Percentiles rank a stretch among this genome's conserved stretches.
These are phyloP conservation scores for Austroboletus novae-zelandiae DNA, from an alignment of 1,284 basidiomycete species.

Conservation along the genomic window DNA sequence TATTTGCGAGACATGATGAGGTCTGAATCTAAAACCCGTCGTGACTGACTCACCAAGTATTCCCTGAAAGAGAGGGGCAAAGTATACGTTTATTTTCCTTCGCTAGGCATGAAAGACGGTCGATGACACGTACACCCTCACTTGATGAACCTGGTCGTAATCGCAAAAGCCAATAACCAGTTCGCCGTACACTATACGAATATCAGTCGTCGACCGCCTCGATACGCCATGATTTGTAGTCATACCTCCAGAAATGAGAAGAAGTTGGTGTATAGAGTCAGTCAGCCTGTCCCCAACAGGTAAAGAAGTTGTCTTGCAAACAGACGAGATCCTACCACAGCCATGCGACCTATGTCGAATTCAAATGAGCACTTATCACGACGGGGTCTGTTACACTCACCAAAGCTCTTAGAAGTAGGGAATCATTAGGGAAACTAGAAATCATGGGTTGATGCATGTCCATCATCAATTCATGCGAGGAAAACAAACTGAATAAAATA, in stretches of 20 bases:
- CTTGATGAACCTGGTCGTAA: constrained; percentile 4
- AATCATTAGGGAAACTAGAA: constrained; percentile 13
- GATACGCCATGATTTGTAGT: not conserved
- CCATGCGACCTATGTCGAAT: constrained; percentile 14
- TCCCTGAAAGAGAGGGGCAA: constrained; percentile 4
- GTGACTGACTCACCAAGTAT: constrained; percentile 15
- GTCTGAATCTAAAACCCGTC: not conserved
- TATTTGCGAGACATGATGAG: constrained; percentile 1
- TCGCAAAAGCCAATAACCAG: constrained; percentile 19
- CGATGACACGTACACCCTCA: constrained; percentile 13
- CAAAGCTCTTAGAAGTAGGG: constrained; percentile 9
- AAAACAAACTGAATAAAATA: constrained; percentile 22
- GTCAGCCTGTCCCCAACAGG: constrained; percentile 7
- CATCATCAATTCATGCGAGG: not conserved
- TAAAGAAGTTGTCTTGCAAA: constrained; percentile 1
- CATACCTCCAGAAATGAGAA: constrained; percentile 22
- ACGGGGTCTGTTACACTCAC: constrained; percentile 2
- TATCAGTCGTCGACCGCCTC: not conserved
- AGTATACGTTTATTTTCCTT: not conserved
- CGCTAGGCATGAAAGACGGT: not conserved
- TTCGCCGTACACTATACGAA: constrained; percentile 14
- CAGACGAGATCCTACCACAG: constrained; percentile 9
- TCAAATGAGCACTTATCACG: not conserved
- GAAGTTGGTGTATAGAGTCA: constrained; percentile 19
- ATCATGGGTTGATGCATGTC: not conserved